These are phyloP conservation scores for Nakazawaea anatomiae DNA, from an alignment of 805 yeast species.

Conservation along the genomic window DNA sequence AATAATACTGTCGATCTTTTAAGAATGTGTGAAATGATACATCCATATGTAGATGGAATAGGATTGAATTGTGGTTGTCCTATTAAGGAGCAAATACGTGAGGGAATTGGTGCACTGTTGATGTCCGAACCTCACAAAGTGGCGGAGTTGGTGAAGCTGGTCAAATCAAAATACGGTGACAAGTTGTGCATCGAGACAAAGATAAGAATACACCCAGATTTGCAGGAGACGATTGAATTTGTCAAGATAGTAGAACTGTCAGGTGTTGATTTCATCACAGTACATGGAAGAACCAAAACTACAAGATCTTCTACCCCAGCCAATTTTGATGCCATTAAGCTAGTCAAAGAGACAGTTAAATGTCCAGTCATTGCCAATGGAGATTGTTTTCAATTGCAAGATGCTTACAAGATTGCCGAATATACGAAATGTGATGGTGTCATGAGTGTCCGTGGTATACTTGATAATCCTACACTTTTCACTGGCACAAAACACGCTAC, in stretches of 20 bases:
- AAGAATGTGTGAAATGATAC: constrained; percentile 82
- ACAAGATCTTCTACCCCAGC: constrained; percentile 85
- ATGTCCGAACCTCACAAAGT: constrained; percentile 81
- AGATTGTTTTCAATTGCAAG: constrained; percentile 72
- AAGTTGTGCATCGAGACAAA: constrained; percentile 81
- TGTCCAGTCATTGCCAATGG: constrained; percentile 97
- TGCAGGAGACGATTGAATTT: constrained; percentile 64
- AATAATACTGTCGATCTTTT: constrained; percentile 77
- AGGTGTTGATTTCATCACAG: constrained; percentile 91
- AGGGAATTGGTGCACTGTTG: constrained; percentile 95
- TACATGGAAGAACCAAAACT: constrained; percentile 84
- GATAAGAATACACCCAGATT: constrained; percentile 78
- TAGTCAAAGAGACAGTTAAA: constrained; percentile 46
- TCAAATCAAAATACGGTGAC: constrained; percentile 68
- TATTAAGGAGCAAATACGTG: constrained; percentile 87
- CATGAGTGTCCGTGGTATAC: constrained; percentile 90
- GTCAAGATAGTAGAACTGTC: constrained; percentile 72
- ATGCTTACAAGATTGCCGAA: constrained; percentile 55
- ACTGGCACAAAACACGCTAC: constrained; percentile 71
- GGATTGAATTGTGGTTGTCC: constrained; percentile 98
- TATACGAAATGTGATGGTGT: constrained; percentile 83
- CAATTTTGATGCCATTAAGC: constrained; percentile 73
- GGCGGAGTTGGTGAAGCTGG: constrained; percentile 77
- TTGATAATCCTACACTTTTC: constrained; percentile 84
- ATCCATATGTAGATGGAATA: constrained; percentile 86